Conservation (phyloP, 2,329 filamentous ascomycete genomes). For the Phaeophleospora eucalypticola region DNA sequence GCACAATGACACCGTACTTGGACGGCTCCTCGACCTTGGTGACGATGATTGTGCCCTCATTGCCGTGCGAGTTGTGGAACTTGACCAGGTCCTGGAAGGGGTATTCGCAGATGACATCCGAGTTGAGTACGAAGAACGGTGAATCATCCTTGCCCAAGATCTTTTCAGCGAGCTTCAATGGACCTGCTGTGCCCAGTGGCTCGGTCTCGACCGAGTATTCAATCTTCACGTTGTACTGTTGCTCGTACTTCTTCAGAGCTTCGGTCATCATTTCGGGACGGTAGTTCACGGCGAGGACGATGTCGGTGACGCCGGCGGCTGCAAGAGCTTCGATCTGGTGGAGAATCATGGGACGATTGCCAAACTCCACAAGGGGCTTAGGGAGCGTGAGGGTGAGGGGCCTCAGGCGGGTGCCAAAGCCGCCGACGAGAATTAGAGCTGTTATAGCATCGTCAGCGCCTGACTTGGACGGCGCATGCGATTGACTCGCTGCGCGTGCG, state of each 20-base stretch:
- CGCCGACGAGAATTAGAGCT: slow-evolving; percentile 98
- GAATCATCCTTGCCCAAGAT: slow-evolving; percentile 88
- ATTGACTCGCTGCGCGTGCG: slow-evolving; percentile 4
- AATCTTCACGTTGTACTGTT: slow-evolving; percentile 89
- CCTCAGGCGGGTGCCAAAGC: slow-evolving; percentile 95
- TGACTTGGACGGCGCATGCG: background rate
- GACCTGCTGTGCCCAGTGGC: slow-evolving; percentile 89
- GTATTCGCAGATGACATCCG: slow-evolving; percentile 96
- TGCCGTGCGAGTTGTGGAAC: slow-evolving; percentile 89
- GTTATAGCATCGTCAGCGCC: slow-evolving; percentile 20
- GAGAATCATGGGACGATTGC: slow-evolving; percentile 98
- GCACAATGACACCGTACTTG: slow-evolving; percentile 97
- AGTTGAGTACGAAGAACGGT: slow-evolving; percentile 98
- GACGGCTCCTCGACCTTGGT: slow-evolving; percentile 99
- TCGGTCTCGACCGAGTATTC: slow-evolving; percentile 96
- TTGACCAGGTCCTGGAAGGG: slow-evolving; percentile 84
- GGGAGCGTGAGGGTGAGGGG: slow-evolving; percentile 95
- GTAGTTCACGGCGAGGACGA: slow-evolving; percentile 98
- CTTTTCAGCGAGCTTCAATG: slow-evolving; percentile 89
- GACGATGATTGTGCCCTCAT: slow-evolving; percentile 95
- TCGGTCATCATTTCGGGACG: slow-evolving; percentile 96
- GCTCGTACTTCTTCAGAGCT: slow-evolving; percentile 89
- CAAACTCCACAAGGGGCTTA: slow-evolving; percentile 96
- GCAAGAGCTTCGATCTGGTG: slow-evolving; percentile 96
- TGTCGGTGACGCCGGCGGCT: slow-evolving; percentile 90